Percentiles rank a stretch among this genome's conserved stretches.
phyloP scores from a whole-genome alignment of 805 yeast genomes.

The Spathaspora hagerdaliae region DNA sequence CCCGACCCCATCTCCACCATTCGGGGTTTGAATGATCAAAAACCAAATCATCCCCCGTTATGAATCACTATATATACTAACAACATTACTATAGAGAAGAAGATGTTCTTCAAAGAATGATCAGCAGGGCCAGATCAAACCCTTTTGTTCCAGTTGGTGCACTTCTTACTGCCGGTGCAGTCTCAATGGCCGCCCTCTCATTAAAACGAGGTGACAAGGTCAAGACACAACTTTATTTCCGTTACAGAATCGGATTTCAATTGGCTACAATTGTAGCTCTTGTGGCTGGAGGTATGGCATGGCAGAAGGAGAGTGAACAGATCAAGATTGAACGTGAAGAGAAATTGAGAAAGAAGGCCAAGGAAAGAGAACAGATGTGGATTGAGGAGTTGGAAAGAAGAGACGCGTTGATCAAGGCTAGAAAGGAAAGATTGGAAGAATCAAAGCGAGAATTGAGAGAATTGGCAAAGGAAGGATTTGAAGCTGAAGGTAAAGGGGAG shows the following conservation, averaged over 20 bases:
- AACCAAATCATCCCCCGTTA: too few relatives aligned
- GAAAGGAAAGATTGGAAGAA: constrained; percentile 64
- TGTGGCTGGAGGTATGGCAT: constrained; percentile 72
- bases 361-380: constrained; percentile 82
- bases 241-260: constrained; percentile 87
- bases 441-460: constrained; percentile 44
- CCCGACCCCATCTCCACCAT: not conserved
- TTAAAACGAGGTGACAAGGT: constrained; percentile 66
- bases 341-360: constrained; percentile 69
- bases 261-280: constrained; percentile 79
- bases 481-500: constrained; percentile 10
- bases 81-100: constrained; percentile 24
- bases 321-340: constrained; percentile 59
- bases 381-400: constrained; percentile 86
- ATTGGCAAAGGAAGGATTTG: constrained; percentile 33
- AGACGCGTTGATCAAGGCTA: constrained; percentile 65
- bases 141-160: constrained; percentile 88
- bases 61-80: constrained; percentile 6
- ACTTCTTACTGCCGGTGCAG: constrained; percentile 75
- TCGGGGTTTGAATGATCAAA: not conserved
- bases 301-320: constrained; percentile 47
- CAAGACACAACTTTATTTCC: constrained; percentile 81
- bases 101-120: constrained; percentile 52
- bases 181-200: constrained; percentile 72
- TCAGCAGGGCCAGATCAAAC: constrained; percentile 70